Percentiles rank a stretch among this genome's conserved stretches.
These are phyloP conservation scores for Penicillium coffeae DNA, from an alignment of 495 filamentous ascomycete genomes.

Conservation along the genomic window DNA sequence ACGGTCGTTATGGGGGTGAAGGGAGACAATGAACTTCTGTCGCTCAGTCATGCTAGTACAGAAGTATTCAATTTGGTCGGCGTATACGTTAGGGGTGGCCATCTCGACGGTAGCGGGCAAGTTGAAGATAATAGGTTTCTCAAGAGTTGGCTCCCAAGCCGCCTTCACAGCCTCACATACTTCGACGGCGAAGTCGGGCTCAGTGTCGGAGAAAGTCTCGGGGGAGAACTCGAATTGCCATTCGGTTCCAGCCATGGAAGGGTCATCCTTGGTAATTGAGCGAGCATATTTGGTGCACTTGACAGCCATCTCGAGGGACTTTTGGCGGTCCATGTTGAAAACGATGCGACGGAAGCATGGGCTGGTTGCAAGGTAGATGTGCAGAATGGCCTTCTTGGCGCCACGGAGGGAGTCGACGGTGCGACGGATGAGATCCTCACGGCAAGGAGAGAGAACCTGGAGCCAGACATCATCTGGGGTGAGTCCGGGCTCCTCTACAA, in stretches of 20 bases:
- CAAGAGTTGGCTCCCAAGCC: constrained; percentile 82
- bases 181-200: constrained; percentile 74
- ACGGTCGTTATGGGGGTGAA: constrained; percentile 93
- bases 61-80: constrained; percentile 97
- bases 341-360: constrained; percentile 88
- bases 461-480: constrained; percentile 94
- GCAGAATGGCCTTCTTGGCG: constrained; percentile 91
- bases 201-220: constrained; percentile 92
- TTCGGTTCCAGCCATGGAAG: constrained; percentile 63
- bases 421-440: constrained; percentile 84
- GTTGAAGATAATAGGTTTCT: constrained; percentile 95
- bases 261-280: constrained; percentile 93
- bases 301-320: constrained; percentile 80
- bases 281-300: constrained; percentile 82
- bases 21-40: constrained; percentile 75
- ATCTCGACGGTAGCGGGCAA: constrained; percentile 95
- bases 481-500: constrained; percentile 81
- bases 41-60: constrained; percentile 75
- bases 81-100: constrained; percentile 93
- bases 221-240: constrained; percentile 97
- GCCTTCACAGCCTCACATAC: constrained; percentile 93
- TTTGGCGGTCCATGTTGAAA: constrained; percentile 78
- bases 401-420: constrained; percentile 90
- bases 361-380: constrained; percentile 94
- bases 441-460: constrained; percentile 90